phyloP scores from a whole-genome alignment of 2,329 filamentous ascomycete species.

The Pseudonectria buxi region DNA sequence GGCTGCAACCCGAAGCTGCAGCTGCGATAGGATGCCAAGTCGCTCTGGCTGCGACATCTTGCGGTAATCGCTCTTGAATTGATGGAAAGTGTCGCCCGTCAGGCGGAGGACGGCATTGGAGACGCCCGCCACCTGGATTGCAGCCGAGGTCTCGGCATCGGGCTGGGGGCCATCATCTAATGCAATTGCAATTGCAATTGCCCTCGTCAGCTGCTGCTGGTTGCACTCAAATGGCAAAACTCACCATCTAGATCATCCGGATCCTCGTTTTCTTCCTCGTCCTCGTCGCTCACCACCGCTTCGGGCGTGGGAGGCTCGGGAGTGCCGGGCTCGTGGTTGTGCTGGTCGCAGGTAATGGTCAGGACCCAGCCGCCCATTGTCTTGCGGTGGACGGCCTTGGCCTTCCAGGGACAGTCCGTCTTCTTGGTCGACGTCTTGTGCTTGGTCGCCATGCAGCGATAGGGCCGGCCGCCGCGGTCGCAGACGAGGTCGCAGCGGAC shows the following conservation, averaged over 20 bases:
- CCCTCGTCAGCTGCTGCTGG: conserved; percentile 4
- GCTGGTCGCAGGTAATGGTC: conserved; percentile 37
- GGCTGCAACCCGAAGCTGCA: conserved; percentile 37
- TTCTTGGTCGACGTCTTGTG: conserved; percentile 41
- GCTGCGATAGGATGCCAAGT: conserved; percentile 30
- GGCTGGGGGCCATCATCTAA: conserved; percentile 24
- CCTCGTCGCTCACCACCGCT: conserved; percentile 26
- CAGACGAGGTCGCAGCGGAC: conserved; percentile 40
- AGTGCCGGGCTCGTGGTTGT: conserved; percentile 39
- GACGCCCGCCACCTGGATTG: conserved; percentile 34
- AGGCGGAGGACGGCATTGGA: conserved; percentile 32
- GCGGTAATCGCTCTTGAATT: conserved; percentile 37
- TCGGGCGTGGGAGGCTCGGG: conserved; percentile 35
- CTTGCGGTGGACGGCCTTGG: conserved; percentile 38
- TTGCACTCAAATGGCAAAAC: background rate
- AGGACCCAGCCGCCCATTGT: conserved; percentile 38
- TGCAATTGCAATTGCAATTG: conserved; percentile 8
- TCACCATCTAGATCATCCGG: conserved; percentile 20
- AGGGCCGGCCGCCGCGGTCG: conserved; percentile 37
- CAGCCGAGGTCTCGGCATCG: conserved; percentile 31
- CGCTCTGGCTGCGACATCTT: conserved; percentile 36
- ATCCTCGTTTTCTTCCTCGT: conserved; percentile 25
- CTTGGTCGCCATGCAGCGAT: conserved; percentile 38
- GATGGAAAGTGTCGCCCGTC: conserved; percentile 37
- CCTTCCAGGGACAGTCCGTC: conserved; percentile 40